Evolutionary conservation across 2,329 filamentous ascomycete species (phyloP), one percentile per base, ranked within the genome.

Genomic region (Talaromyces sp.): DNA sequence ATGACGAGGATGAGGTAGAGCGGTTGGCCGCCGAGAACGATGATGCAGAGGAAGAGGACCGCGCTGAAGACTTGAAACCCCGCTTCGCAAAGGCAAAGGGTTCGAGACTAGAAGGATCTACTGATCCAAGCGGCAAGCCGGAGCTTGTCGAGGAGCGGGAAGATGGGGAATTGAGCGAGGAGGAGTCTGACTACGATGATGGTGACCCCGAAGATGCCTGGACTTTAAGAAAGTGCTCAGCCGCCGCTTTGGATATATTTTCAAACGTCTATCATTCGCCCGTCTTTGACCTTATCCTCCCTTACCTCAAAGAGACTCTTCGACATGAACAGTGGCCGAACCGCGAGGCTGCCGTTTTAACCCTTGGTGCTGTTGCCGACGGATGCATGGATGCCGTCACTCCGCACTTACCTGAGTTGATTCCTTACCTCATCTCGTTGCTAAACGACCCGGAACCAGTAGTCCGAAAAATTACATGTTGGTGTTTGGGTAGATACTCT

Each of bases 201-300:
- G 82, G 81, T 57, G 91, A 93, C 69, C 91, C 92, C 0, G 95
- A 98, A 74, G 92, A 96, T 74, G 86, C 87, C 69, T 99, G 95
- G 95, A 98, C 93, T 61, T 81, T 99, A 60, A 87, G 95, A 66
- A 99, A 99, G 79, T 98, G 95, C 80, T 98, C 95, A 40, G 95
- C 95, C 7, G 95, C 95, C 12, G 93, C 95, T 8, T 82, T 99
- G 44, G 95, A 99, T 73, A 91, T 96, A 12, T 93, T 99, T 69
- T 92, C 95, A 18, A 90, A 89, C 59, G 91, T 96, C 66, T 99
- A 96, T 76, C 88, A 91, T 69, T 86, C 88, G 61, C 86, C 89
- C 1, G 92, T 99, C 35, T 99, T 99, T 75, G 87, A 92, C 68
- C 88, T 91, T 66, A 96, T 96, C 64, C 82, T 99, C 67, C 93